Percentiles rank a stretch among this genome's conserved stretches.
These are phyloP conservation scores for Graphilbum fragrans DNA, from an alignment of 2,329 filamentous ascomycete genomes.

Conservation along the genomic window DNA sequence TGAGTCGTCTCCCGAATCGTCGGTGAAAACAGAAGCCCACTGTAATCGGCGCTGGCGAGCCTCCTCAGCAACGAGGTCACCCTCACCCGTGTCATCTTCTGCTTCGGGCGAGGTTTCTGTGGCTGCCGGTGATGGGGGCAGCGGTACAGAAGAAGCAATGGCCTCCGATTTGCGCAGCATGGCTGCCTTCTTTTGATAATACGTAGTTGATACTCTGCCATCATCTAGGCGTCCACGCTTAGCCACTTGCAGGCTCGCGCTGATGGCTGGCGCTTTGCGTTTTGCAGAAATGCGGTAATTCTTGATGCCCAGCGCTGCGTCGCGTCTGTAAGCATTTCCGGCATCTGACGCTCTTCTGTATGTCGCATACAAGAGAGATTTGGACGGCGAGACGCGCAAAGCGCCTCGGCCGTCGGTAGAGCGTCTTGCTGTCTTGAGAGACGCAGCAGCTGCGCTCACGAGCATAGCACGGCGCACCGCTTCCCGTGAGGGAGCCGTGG, in stretches of 20 bases:
- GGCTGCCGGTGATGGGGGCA: constrained; percentile 8
- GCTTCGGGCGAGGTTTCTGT: constrained; percentile 8
- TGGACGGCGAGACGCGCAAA: neutral
- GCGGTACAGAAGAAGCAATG: constrained; percentile 3
- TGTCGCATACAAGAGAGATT: neutral
- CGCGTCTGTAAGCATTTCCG: neutral
- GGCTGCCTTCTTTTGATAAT: neutral
- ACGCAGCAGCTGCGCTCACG: constrained; percentile 6
- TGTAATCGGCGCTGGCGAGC: constrained; percentile 1
- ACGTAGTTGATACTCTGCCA: neutral
- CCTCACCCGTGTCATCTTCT: neutral
- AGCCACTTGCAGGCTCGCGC: neutral
- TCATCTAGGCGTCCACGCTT: neutral
- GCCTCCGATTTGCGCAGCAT: neutral
- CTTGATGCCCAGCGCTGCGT: neutral
- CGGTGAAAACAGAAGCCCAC: constrained; percentile 3
- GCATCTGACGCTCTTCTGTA: neutral
- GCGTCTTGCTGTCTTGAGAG: constrained; percentile 6
- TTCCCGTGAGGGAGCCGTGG: neutral
- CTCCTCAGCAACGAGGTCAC: neutral
- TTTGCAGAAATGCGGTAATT: constrained; percentile 5
- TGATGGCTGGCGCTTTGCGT: constrained; percentile 4
- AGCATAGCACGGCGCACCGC: constrained; percentile 4
- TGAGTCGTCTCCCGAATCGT: constrained; percentile 1
- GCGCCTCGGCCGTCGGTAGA: constrained; percentile 3